phyloP scores from a whole-genome alignment of 2,329 filamentous ascomycete genomes.

The Penicillium expansum region DNA sequence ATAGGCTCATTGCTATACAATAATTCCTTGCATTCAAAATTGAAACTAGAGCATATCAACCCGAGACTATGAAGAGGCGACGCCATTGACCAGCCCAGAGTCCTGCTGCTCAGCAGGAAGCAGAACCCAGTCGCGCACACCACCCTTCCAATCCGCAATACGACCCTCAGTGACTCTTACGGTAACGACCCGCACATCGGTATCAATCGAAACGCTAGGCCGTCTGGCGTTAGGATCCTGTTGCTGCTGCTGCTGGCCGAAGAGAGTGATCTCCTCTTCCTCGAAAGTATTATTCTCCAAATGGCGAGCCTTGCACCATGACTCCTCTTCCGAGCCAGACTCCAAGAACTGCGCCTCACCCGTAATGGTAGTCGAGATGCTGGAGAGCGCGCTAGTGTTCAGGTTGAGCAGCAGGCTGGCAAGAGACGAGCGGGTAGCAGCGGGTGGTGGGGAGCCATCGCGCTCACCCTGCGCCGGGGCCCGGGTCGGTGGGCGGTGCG shows the following conservation, averaged over 20 bases:
- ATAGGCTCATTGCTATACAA: background rate
- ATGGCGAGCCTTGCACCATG: conserved; percentile 78
- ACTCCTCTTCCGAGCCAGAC: conserved; percentile 74
- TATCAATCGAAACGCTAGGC: conserved; percentile 63
- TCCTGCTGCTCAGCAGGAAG: conserved; percentile 32
- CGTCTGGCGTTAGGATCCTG: conserved; percentile 29
- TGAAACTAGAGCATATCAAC: background rate
- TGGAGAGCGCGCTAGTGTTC: conserved; percentile 82
- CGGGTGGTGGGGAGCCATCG: conserved; percentile 62
- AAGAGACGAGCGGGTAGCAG: conserved; percentile 66
- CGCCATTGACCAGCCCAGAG: conserved; percentile 32
- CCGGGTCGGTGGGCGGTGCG: conserved; percentile 79
- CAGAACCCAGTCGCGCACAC: conserved; percentile 72
- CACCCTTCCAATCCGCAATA: conserved; percentile 94
- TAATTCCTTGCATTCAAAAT: background rate
- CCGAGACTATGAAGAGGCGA: conserved; percentile 16
- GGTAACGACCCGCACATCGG: conserved; percentile 82
- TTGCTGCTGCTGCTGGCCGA: conserved; percentile 39
- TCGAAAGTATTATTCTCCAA: conserved; percentile 90
- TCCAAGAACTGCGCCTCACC: conserved; percentile 75
- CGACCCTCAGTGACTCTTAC: conserved; percentile 81
- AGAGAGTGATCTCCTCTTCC: conserved; percentile 50
- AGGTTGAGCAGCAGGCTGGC: conserved; percentile 83
- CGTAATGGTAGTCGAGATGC: conserved; percentile 90
- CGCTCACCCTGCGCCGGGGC: conserved; percentile 53